Evolutionary conservation across 2,329 filamentous ascomycete genomes (phyloP).

Genomic region (Aspergillus sojae): DNA sequence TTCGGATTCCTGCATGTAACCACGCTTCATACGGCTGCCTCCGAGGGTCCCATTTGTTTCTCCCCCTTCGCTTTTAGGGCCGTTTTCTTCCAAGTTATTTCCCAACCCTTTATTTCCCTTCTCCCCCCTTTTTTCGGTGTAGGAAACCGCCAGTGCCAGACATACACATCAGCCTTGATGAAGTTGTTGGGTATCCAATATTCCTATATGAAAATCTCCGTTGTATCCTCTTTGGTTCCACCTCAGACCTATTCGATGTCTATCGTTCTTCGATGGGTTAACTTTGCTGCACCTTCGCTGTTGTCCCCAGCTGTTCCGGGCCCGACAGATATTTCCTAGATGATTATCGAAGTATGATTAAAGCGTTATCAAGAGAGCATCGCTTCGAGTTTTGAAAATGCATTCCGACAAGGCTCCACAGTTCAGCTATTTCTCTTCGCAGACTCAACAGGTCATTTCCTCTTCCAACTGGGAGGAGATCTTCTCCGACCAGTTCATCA

Average conservation of each 20-base stretch:
- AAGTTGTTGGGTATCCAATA: not conserved
- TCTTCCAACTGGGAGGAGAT: conserved; percentile 26
- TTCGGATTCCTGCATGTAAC: not conserved
- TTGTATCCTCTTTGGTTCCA: not conserved
- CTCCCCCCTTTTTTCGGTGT: too few species aligned
- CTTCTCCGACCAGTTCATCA: conserved; percentile 14
- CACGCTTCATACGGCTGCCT: not conserved
- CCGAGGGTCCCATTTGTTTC: not conserved
- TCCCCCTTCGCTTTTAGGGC: not conserved
- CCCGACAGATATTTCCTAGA: conserved; percentile 4
- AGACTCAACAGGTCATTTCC: conserved; percentile 60
- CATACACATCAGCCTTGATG: not conserved
- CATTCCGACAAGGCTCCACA: conserved; percentile 43
- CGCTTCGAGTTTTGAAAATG: conserved; percentile 4
- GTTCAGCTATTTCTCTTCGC: conserved; percentile 94
- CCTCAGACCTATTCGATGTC: not conserved
- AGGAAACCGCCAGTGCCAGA: not conserved
- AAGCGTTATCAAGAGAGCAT: conserved; percentile 9
- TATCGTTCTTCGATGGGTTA: not conserved
- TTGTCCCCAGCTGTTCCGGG: conserved; percentile 6
- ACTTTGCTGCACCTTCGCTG: not conserved
- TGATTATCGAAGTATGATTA: not conserved
- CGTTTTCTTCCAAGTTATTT: not conserved
- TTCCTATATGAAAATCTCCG: not conserved
- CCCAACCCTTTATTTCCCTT: not conserved